These are phyloP conservation scores for Notholithocarpus densiflorus DNA, from an alignment of 306 rosid species.

Conservation along the genomic window DNA sequence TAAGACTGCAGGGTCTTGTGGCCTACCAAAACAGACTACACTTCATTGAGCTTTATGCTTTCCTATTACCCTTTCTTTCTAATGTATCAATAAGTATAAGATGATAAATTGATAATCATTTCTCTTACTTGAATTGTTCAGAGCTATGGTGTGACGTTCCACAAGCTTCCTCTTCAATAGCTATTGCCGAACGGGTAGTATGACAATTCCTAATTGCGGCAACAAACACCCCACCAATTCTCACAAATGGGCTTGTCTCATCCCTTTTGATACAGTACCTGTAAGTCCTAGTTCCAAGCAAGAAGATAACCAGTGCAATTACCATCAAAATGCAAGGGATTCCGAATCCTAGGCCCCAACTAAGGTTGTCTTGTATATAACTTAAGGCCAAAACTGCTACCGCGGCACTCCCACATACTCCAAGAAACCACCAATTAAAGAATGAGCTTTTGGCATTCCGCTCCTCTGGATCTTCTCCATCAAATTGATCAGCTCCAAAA, in stretches of 20 bases:
- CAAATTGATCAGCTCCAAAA: slow-evolving; percentile 58
- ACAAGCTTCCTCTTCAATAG: slow-evolving; percentile 27
- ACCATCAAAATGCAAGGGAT: slow-evolving; percentile 28
- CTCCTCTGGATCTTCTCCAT: slow-evolving; percentile 40
- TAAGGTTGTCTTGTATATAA: slow-evolving; percentile 44
- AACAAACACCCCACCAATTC: slow-evolving; percentile 44
- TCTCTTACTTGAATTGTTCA: slow-evolving; percentile 42
- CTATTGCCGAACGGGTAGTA: slow-evolving; percentile 9
- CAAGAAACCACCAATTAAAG: slow-evolving; percentile 59
- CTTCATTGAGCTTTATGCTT: not conserved
- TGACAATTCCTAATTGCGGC: slow-evolving; percentile 33
- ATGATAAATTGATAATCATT: not conserved
- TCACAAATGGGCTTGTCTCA: slow-evolving; percentile 31
- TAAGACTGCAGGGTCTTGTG: no score
- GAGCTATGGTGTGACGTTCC: slow-evolving; percentile 33
- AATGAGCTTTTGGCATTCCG: slow-evolving; percentile 52
- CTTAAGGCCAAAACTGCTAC: slow-evolving; percentile 18
- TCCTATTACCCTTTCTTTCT: not conserved
- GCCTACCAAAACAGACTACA: no score
- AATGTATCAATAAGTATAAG: not conserved
- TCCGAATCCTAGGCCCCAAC: slow-evolving; percentile 38
- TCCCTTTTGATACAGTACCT: slow-evolving; percentile 13
- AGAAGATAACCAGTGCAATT: slow-evolving; percentile 16
- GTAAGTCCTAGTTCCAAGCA: slow-evolving; percentile 27
- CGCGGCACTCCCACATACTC: slow-evolving; percentile 17